Evolutionary conservation across 495 filamentous ascomycete species (phyloP).

Genomic region (Penicillium daleae): DNA sequence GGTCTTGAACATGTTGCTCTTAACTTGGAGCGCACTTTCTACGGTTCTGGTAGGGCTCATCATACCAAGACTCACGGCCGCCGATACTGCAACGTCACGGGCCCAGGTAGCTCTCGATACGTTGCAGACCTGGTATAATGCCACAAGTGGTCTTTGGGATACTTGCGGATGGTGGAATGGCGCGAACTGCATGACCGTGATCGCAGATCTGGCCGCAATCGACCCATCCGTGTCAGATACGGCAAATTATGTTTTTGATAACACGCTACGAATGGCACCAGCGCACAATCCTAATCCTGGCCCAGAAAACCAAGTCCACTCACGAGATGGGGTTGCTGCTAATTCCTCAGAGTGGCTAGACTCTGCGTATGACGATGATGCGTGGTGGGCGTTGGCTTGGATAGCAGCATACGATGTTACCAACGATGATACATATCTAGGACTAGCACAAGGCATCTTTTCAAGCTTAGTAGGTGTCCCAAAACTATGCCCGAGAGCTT

Average conservation of each 20-base stretch:
- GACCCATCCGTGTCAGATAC: conserved; percentile 38
- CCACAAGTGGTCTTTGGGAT: conserved; percentile 63
- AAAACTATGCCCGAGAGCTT: neutral
- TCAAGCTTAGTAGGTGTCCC: conserved; percentile 52
- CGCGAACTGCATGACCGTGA: conserved; percentile 66
- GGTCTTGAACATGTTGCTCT: conserved; percentile 21
- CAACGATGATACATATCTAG: conserved; percentile 54
- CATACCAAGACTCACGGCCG: conserved; percentile 4
- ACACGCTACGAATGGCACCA: conserved; percentile 42
- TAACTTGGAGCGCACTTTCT: conserved; percentile 11
- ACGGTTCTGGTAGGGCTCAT: conserved; percentile 9
- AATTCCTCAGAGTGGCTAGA: conserved; percentile 51
- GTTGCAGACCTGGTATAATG: conserved; percentile 68
- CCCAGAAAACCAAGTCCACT: conserved; percentile 15
- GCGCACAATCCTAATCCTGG: conserved; percentile 31
- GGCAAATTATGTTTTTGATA: conserved; percentile 45
- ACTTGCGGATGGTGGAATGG: conserved; percentile 78
- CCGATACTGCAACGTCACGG: conserved; percentile 33
- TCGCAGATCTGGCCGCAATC: conserved; percentile 62
- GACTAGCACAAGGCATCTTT: conserved; percentile 62
- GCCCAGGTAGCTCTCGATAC: conserved; percentile 50
- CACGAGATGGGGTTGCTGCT: conserved; percentile 14
- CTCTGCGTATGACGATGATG: conserved; percentile 71
- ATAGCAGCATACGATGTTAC: conserved; percentile 68
- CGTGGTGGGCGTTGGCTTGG: conserved; percentile 69